Percentiles rank a stretch among this genome's conserved stretches.
Evolutionary conservation across 306 rosid genomes (phyloP).

Genomic region (Glycine soja): DNA sequence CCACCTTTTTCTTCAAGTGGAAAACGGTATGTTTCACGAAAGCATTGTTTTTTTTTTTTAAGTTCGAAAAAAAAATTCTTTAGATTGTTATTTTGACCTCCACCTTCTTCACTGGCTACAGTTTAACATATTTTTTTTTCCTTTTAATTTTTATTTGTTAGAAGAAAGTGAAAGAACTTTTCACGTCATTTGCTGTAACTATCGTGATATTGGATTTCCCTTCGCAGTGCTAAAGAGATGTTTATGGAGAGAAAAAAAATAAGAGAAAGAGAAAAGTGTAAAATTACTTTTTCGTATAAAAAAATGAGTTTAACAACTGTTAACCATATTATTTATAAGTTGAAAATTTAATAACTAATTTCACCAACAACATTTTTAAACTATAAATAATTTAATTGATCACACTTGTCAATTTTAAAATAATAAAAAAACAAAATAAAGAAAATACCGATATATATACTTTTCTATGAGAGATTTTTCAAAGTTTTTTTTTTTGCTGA

Average conservation of each 20-base stretch:
- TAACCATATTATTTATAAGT: constrained; percentile 1
- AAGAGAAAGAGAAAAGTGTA: neutral
- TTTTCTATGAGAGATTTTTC: neutral
- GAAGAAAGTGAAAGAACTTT: constrained; percentile 40
- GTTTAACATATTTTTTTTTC: neutral
- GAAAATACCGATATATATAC: neutral
- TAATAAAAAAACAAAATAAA: neutral
- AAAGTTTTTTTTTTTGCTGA: neutral
- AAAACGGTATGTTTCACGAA: constrained; percentile 21
- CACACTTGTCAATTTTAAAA: neutral
- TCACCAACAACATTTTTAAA: neutral
- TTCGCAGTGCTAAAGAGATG: neutral
- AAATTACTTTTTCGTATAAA: neutral
- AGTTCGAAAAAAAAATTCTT: neutral
- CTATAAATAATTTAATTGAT: neutral
- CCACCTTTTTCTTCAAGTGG: constrained; percentile 32
- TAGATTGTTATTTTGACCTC: neutral
- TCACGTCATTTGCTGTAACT: constrained; percentile 21
- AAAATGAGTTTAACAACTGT: constrained; percentile 8
- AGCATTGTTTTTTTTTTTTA: neutral
- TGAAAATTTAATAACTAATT: neutral
- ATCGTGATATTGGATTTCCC: neutral
- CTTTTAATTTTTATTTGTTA: constrained; percentile 7
- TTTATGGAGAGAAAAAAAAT: neutral
- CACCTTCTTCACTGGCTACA: neutral